Percentiles rank a stretch among this genome's conserved stretches.
These are phyloP conservation scores for Astragalus glycyphyllos DNA, from an alignment of 306 rosid species.

Conservation along the genomic window DNA sequence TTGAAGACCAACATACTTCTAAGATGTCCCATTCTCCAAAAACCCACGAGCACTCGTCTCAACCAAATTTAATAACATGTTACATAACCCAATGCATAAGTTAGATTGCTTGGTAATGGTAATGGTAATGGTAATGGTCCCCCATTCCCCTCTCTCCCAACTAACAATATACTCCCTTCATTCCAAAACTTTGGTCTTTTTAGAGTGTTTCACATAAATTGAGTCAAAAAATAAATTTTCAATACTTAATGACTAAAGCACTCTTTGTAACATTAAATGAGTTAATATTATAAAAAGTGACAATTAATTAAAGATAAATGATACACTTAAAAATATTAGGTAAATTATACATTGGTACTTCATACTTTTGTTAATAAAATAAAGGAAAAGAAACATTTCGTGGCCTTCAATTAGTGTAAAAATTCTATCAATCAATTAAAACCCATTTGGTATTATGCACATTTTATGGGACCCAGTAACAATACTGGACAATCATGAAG, in stretches of 20 bases:
- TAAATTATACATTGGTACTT: no score
- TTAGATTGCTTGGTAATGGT: constrained; percentile 54
- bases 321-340: no score
- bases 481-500: constrained; percentile 53
- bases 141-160: constrained; percentile 54
- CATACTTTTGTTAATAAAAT: constrained; percentile 39
- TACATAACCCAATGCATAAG: constrained; percentile 58
- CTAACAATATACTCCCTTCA: no score
- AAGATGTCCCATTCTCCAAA: constrained; percentile 88
- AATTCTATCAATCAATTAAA: constrained; percentile 49
- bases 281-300: no score
- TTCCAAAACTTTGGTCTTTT: no score
- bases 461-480: constrained; percentile 64
- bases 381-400: constrained; percentile 43
- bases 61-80: constrained; percentile 54
- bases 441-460: constrained; percentile 63
- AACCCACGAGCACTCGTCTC: constrained; percentile 95
- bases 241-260: no score
- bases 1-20: constrained; percentile 95
- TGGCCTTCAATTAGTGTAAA: constrained; percentile 51
- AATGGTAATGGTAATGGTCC: constrained; percentile 62
- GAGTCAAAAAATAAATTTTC: no score
- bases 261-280: no score
- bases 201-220: no score
- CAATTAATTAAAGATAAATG: no score